Evolutionary conservation across 441 rosid genomes (phyloP).

Genomic region (Caryocar brasiliense): DNA sequence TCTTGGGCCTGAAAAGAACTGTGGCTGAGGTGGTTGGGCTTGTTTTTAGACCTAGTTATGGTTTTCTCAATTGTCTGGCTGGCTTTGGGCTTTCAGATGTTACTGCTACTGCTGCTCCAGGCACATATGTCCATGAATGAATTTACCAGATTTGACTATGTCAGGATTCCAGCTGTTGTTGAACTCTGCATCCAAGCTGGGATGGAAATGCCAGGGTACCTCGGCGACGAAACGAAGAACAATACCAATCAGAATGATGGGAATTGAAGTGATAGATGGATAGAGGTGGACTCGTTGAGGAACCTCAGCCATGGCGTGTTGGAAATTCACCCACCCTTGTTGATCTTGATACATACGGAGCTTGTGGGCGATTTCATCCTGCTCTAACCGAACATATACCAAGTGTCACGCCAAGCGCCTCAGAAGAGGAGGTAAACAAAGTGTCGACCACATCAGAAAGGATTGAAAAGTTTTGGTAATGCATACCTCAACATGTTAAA

Average conservation of each 20-base stretch:
- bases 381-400: conserved; percentile 44
- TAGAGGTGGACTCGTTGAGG: conserved; percentile 56
- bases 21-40: too few relatives aligned
- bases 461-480: too few relatives aligned
- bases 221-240: conserved; percentile 74
- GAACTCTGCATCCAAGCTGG: conserved; percentile 73
- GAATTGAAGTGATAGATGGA: conserved; percentile 59
- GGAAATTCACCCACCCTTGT: conserved; percentile 37
- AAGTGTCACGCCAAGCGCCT: too few relatives aligned
- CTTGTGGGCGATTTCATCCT: conserved; percentile 35
- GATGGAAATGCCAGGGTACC: conserved; percentile 64
- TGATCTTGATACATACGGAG: conserved; percentile 72
- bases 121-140: too few relatives aligned
- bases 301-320: conserved; percentile 49
- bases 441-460: too few relatives aligned
- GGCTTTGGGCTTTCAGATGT: too few relatives aligned
- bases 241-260: conserved; percentile 63
- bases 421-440: too few relatives aligned
- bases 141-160: conserved; percentile 61
- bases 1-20: too few relatives aligned
- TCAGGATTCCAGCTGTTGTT: conserved; percentile 55
- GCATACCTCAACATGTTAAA: too few relatives aligned
- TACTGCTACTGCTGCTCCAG: too few relatives aligned
- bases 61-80: too few relatives aligned
- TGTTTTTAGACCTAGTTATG: too few relatives aligned